These are phyloP conservation scores for Cyclospora cayetanensis DNA, from an alignment of 169 alveolate species.

Conservation along the genomic window DNA sequence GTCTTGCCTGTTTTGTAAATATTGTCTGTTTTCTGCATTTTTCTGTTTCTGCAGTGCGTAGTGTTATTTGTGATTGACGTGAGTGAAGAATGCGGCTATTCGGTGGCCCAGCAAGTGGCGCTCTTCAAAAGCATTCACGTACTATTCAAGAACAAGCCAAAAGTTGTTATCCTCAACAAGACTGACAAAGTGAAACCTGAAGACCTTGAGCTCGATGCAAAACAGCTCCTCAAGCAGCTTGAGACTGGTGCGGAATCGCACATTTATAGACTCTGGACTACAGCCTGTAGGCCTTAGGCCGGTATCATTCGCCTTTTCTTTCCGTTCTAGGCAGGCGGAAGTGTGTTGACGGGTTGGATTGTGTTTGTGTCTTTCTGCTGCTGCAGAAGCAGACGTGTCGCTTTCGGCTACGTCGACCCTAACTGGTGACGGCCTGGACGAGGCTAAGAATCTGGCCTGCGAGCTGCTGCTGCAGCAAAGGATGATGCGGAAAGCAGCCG, in stretches of 20 bases:
- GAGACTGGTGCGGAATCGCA: constrained; percentile 75
- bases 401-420: constrained; percentile 80
- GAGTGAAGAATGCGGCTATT: constrained; percentile 97
- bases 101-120: constrained; percentile 92
- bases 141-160: constrained; percentile 95
- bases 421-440: constrained; percentile 89
- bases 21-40: background rate
- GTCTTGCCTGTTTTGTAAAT: background rate
- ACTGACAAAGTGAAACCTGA: constrained; percentile 92
- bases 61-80: constrained; percentile 93
- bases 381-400: constrained; percentile 71
- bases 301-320: constrained; percentile 71
- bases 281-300: constrained; percentile 27
- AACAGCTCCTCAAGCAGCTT: constrained; percentile 84
- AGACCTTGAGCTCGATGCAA: constrained; percentile 83
- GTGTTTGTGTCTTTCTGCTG: constrained; percentile 60
- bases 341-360: constrained; percentile 7
- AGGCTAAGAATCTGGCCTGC: constrained; percentile 90
- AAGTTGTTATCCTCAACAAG: constrained; percentile 95
- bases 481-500: constrained; percentile 63
- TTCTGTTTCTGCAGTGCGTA: constrained; percentile 75
- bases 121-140: constrained; percentile 95
- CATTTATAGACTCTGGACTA: constrained; percentile 34
- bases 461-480: constrained; percentile 81
- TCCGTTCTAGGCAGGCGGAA: background rate